Base-by-base conservation (phyloP, 2,329 filamentous ascomycete genomes). In the Thermochaetoides dissita region DNA sequence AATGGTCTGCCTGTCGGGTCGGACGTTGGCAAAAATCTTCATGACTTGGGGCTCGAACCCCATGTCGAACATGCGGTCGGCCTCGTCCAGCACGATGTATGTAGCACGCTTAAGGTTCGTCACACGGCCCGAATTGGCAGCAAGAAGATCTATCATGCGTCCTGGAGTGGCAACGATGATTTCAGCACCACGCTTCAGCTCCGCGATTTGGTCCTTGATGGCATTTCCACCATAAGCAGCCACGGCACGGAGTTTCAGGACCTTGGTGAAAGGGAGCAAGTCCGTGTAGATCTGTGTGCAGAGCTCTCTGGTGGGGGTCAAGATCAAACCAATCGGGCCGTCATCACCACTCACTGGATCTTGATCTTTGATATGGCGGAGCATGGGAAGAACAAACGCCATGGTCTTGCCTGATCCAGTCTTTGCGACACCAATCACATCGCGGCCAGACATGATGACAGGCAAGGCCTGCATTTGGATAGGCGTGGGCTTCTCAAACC, bases 51-150 rank as follows among this genome's bases (percentile, higher is more conserved):
- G 89, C 63, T 94, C 89, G 57, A 98, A 98, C 10, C 91, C 91
- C 91, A 98, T 96, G 60, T 98, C 91, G 58, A 96, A 95, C 91
- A 98, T 96, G 48, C 91, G 82, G 62, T 98, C 91, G 38, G 91
- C 91, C 64, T 98, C 91, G 58, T 98, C 91, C 34, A 98, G 74
- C 8, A 98, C 91, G 24, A 95, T 79, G 59, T 96, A 98, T 0
- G 86, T 91, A 9, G 94, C 85, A 49, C 91, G 76, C 51, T 75
- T 79, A 43, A 98, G 69, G 55, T 93, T 96, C 9, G 89, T 94
- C 8, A 96, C 88, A 48, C 88, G 78, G n/a, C 89, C 89, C 50
- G 84, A 81, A 57, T 96, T 98, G 40, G 88, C 87, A 34, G 87
- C 85, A 30, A 98, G 69, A 11, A 98, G 74, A 67, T 98, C 91